Evolutionary conservation across 139 green algal genomes (phyloP), one percentile per base, ranked within the genome.

Genomic region (Gonium pectorale): DNA sequence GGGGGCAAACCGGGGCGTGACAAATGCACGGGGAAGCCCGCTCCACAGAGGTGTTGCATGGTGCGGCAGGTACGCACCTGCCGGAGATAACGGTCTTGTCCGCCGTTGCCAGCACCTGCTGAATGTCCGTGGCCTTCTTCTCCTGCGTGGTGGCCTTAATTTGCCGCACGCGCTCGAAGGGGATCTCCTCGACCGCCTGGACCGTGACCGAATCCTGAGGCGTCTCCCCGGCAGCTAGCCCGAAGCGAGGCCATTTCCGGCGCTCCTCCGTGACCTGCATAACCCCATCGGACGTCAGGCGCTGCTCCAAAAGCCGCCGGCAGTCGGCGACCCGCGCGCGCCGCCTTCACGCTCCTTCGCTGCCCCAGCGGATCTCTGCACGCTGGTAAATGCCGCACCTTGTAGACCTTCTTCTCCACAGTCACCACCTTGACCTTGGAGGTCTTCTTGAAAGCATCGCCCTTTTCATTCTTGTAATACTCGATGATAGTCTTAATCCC

Each of bases 401-500:
- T 90, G 90, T 98, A 98, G 0, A 96, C 95, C 83, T 98, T 96
- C 93, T 97, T 97, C 87, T 99, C 95, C 67, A 98, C 93, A 27
- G 95, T 95, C 26, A 94, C 88, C n/a, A 97, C 86, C 78, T 94
- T 93, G n/a, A 92, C 89, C 73, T 98, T 98, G 62, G 91, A 98
- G n/a, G 91, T 96, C 43, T 94, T 90, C 88, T 99, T 99, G 19
- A 99, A 86, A 24, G 94, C 92, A 66, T 98, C 94, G 19, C 95
- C 96, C 70, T 97, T 97, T 3, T 99, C 97, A 77, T 98, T 98
- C 46, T 93, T 92, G 49, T 86, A 94, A 83, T 98, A 99, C 72
- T 99, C 96, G 5, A 95, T 93, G 8, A 93, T 85, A 0, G 94
- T 98, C 68, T 98, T 98, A 37, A 98, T 87, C 37, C 97, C 97